Base-by-base conservation (phyloP, 176 grass and related monocot genomes). In the Carex parvula region DNA sequence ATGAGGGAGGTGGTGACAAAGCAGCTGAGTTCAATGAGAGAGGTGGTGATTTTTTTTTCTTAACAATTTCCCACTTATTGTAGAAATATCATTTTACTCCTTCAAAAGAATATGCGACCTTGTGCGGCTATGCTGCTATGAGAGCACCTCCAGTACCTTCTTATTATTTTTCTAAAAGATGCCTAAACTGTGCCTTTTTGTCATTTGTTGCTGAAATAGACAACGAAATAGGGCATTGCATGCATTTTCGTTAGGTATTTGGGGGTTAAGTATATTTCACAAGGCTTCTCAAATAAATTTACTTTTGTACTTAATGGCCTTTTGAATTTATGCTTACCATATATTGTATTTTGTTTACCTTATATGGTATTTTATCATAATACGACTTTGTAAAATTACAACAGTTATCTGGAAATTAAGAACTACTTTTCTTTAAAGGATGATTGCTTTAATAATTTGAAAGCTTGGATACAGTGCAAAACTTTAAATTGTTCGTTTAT, bases 1-100 rank as follows among this genome's bases (percentile, higher is more conserved):
- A 18, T 22, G 72, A 57, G 48, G 37, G 79, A 90, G 85, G 60
- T 86, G 50, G 66, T 8, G 17, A 9, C 66, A 46, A 79, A 81
- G 83, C 56, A 33, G n/a, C 74, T 56, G 59, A 58, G 37, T 64
- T 83, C 37, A 81, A 17, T 22, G 72, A 57, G 48, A 61, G 79
- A 90, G 85, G 60, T 86, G 48, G 65, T 8, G 17, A 8, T 42
- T 67, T 60, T 48, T 50, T 78, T 60, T 78, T 60, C 22, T 70
- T 55, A 78, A 17, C 41, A 78, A 50, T 82, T 85, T 85, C 10
- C 32, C 20, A 44, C 73, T 79, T 33, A 68, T 30, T 17, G 6
- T 76, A 60, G 64, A 2, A 76, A 16, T 58, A 24, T 60, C 18
- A 57, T 24, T 69, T 79, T 84, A 50, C 48, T 9, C 17, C 22